A percentile compares a stretch with the other conserved stretches of the same genome.
These are phyloP conservation scores for Arxiozyma telluris DNA, from an alignment of 1,139 yeast genomes.

Conservation along the genomic window DNA sequence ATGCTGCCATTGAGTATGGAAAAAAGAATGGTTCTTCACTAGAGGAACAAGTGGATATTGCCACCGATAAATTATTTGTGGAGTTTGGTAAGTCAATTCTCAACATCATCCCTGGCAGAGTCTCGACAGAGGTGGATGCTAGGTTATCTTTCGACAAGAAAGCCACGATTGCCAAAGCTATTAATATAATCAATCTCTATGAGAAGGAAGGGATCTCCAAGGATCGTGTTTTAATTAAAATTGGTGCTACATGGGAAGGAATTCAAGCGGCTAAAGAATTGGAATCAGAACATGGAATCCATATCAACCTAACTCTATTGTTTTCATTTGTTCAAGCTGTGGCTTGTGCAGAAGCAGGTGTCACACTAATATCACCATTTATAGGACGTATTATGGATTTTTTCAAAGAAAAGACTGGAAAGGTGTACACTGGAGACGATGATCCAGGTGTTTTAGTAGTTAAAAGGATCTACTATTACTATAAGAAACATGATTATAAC, in stretches of 20 bases:
- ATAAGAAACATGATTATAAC: conserved; percentile 90
- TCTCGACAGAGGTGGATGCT: conserved; percentile 97
- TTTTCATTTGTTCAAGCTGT: conserved; percentile 96
- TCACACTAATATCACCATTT: conserved; percentile 93
- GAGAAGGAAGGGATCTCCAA: conserved; percentile 71
- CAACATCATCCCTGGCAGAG: conserved; percentile 95
- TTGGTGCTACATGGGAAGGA: conserved; percentile 98
- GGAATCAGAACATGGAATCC: conserved; percentile 81
- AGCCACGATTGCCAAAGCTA: conserved; percentile 84
- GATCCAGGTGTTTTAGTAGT: conserved; percentile 97
- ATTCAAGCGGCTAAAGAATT: conserved; percentile 96
- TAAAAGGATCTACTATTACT: conserved; percentile 82
- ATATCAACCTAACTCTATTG: conserved; percentile 88
- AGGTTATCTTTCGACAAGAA: conserved; percentile 91
- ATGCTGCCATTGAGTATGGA: conserved; percentile 81
- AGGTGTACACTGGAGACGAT: conserved; percentile 62
- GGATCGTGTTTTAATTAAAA: conserved; percentile 87
- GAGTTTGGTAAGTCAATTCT: conserved; percentile 93
- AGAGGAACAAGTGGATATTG: conserved; percentile 59
- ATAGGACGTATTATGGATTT: conserved; percentile 98
- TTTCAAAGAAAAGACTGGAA: conserved; percentile 90
- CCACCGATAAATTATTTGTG: conserved; percentile 84
- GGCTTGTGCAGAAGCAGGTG: conserved; percentile 95
- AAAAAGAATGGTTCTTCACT: conserved; percentile 46
- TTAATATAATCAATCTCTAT: conserved; percentile 76